These are phyloP conservation scores for Fusarium sp. DNA, from an alignment of 2,329 filamentous ascomycete species.

Conservation along the genomic window DNA sequence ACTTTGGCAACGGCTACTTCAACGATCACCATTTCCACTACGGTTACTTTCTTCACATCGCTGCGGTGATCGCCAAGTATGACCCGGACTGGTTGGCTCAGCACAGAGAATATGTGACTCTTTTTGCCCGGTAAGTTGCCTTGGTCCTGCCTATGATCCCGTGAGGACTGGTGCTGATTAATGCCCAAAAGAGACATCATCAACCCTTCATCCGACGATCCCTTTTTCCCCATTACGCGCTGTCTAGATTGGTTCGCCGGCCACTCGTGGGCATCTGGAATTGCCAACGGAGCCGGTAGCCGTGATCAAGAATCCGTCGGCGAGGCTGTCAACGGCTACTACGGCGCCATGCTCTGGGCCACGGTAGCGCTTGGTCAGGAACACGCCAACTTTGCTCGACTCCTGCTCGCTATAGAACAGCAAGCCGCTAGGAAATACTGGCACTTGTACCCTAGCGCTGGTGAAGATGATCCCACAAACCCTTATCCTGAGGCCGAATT, in stretches of 20 bases:
- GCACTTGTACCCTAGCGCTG: background rate
- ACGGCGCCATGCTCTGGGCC: background rate
- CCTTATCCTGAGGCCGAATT: background rate
- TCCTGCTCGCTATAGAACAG: background rate
- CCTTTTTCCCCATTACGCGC: background rate
- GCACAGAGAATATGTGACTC: background rate
- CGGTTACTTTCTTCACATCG: background rate
- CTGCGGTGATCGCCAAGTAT: background rate
- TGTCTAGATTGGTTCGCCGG: background rate
- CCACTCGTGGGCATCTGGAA: background rate
- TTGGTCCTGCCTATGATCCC: fast-evolving
- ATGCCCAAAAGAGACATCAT: background rate
- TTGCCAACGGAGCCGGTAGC: background rate
- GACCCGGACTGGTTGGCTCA: background rate
- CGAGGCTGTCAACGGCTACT: background rate
- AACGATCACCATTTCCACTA: background rate
- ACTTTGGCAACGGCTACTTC: background rate
- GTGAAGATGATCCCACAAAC: background rate
- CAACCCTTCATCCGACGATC: background rate
- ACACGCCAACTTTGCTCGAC: background rate
- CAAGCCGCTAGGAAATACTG: background rate
- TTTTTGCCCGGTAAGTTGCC: background rate
- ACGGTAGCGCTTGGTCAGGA: background rate
- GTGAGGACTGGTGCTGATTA: background rate
- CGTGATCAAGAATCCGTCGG: background rate